Percentiles rank a stretch among this genome's conserved stretches.
phyloP scores from a whole-genome alignment of 305 asterid genomes.

The Fraxinus sp. region DNA sequence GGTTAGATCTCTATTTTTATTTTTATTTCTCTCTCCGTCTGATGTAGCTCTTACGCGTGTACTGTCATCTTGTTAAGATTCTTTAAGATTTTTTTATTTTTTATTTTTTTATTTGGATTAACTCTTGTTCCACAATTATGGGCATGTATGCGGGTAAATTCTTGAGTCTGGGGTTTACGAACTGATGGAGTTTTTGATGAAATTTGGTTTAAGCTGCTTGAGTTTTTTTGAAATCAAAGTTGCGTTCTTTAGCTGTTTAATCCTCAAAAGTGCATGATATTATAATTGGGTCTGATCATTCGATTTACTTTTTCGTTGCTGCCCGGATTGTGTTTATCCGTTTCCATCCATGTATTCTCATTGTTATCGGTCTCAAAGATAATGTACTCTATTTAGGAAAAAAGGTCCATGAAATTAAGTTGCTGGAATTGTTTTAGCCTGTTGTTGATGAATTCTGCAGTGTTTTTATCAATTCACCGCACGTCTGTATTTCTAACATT shows the following conservation, averaged over 20 bases:
- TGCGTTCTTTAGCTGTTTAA: background rate
- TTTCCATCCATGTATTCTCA: background rate
- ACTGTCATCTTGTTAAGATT: too few relatives aligned
- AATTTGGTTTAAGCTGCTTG: background rate
- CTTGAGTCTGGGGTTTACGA: background rate
- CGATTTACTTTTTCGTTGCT: too few relatives aligned
- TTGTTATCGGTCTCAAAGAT: background rate
- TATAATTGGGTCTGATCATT: too few relatives aligned
- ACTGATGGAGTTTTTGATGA: background rate
- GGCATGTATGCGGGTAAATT: background rate
- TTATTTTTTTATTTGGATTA: too few relatives aligned
- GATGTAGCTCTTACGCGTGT: too few relatives aligned
- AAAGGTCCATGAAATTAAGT: background rate
- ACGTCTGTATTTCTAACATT: background rate
- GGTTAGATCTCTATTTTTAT: background rate
- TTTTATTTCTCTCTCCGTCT: background rate
- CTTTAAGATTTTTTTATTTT: too few relatives aligned
- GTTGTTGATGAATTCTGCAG: background rate
- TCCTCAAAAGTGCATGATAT: background rate
- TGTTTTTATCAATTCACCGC: background rate
- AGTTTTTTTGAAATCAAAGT: background rate
- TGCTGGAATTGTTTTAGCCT: background rate
- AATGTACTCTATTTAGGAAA: background rate
- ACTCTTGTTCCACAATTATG: background rate
- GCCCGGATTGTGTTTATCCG: too few relatives aligned